phyloP scores from a whole-genome alignment of 2,329 filamentous ascomycete genomes.

The Pyrenochaeta sp. region DNA sequence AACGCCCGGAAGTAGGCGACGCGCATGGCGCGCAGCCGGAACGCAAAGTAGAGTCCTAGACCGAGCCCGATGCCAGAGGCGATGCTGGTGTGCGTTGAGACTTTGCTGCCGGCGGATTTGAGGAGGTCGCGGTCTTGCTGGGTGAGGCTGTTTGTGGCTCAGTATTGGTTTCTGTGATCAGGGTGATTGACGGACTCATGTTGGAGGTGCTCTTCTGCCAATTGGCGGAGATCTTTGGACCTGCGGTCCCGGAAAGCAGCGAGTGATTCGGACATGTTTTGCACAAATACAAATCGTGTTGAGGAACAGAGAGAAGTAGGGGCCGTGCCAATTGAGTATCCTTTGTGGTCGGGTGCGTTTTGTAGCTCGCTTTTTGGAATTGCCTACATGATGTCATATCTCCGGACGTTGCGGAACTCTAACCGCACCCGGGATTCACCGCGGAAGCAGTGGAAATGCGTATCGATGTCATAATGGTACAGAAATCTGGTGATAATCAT shows the following conservation, averaged over 20 bases:
- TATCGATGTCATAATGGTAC: too few species aligned
- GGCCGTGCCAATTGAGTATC: too few species aligned
- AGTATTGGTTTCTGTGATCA: not conserved
- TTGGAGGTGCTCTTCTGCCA: constrained; percentile 43
- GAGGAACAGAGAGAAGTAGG: too few species aligned
- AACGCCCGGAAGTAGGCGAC: constrained; percentile 68
- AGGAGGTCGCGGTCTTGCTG: constrained; percentile 66
- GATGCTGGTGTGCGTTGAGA: constrained; percentile 63
- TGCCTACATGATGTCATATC: too few species aligned
- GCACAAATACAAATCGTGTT: too few species aligned
- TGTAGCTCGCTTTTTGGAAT: too few species aligned
- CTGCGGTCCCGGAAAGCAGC: constrained; percentile 39
- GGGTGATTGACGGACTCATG: constrained; percentile 34
- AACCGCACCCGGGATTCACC: too few species aligned
- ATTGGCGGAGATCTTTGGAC: constrained; percentile 36
- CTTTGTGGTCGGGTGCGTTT: too few species aligned
- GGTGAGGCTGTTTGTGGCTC: constrained; percentile 47
- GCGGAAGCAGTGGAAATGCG: too few species aligned
- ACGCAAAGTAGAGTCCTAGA: constrained; percentile 62
- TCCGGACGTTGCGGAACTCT: too few species aligned
- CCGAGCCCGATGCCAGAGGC: constrained; percentile 68
- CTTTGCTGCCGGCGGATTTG: constrained; percentile 61
- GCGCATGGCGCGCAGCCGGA: constrained; percentile 63
- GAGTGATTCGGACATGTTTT: constrained; percentile 43
- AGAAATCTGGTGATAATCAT: too few species aligned